Conservation (phyloP, 2,329 filamentous ascomycete species). For the Coniochaeta sp. region DNA sequence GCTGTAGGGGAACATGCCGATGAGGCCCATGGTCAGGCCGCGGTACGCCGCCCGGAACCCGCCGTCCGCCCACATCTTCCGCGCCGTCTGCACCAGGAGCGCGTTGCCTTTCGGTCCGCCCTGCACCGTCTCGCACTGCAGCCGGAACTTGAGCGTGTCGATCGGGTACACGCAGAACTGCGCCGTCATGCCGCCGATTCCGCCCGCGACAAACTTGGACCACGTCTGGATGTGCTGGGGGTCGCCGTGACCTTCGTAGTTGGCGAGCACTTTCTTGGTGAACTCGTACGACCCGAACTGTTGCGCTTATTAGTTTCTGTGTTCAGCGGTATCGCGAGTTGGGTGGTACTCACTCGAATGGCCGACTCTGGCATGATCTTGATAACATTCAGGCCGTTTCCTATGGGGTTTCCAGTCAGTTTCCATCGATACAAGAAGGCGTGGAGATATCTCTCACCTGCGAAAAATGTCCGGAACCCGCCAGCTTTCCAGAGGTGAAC, state of each 20-base stretch:
- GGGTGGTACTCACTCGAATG: slow-evolving; percentile 55
- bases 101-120: slow-evolving; percentile 78
- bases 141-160: slow-evolving; percentile 72
- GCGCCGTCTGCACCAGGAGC: slow-evolving; percentile 73
- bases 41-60: slow-evolving; percentile 77
- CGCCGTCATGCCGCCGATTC: slow-evolving; percentile 86
- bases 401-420: slow-evolving; percentile 35
- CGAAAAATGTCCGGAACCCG: slow-evolving; percentile 83
- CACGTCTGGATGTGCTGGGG: slow-evolving; percentile 69
- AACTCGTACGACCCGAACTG: slow-evolving; percentile 93
- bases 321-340: not conserved
- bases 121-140: slow-evolving; percentile 90
- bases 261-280: slow-evolving; percentile 79
- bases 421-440: not conserved
- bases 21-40: slow-evolving; percentile 83
- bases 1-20: slow-evolving; percentile 97
- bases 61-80: slow-evolving; percentile 77
- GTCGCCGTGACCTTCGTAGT: slow-evolving; percentile 81
- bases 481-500: slow-evolving; percentile 79
- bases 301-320: slow-evolving; percentile 9
- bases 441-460: slow-evolving; percentile 52
- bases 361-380: slow-evolving; percentile 99
- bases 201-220: slow-evolving; percentile 87
- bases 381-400: slow-evolving; percentile 91
- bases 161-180: slow-evolving; percentile 96